Evolutionary conservation across 805 yeast species (phyloP).

Genomic region (Groenewaldozyma salmanticensis): DNA sequence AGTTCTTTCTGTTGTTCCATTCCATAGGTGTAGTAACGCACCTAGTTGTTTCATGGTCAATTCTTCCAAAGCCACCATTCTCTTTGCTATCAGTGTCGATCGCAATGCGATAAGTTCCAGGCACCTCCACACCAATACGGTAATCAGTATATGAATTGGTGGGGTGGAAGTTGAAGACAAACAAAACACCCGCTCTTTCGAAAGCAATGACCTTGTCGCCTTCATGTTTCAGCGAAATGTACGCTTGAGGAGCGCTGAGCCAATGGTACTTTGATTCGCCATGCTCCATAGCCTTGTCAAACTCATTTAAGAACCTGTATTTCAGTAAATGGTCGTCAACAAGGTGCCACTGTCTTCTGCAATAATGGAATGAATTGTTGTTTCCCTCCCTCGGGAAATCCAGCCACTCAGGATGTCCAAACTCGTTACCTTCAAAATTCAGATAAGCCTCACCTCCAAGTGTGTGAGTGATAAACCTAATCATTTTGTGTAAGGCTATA

Average conservation of each 20-base stretch:
- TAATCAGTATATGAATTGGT: constrained; percentile 74
- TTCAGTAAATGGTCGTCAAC: constrained; percentile 71
- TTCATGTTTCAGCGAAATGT: constrained; percentile 80
- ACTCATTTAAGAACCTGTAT: constrained; percentile 66
- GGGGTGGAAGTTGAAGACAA: constrained; percentile 87
- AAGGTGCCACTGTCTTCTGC: constrained; percentile 88
- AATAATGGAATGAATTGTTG: constrained; percentile 81
- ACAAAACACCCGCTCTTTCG: constrained; percentile 78
- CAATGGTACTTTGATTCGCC: constrained; percentile 64
- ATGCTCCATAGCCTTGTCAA: constrained; percentile 78
- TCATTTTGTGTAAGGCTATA: constrained; percentile 80
- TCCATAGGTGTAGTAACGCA: constrained; percentile 62
- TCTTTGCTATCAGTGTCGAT: constrained; percentile 61
- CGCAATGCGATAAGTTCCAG: constrained; percentile 69
- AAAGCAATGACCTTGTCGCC: constrained; percentile 80
- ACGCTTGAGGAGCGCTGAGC: constrained; percentile 66
- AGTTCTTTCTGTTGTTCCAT: constrained; percentile 77
- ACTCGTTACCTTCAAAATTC: constrained; percentile 95
- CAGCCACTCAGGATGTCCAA: constrained; percentile 98
- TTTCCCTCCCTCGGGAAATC: constrained; percentile 94
- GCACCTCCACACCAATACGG: constrained; percentile 74
- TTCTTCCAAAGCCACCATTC: constrained; percentile 76
- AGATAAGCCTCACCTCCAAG: constrained; percentile 97
- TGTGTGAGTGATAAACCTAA: constrained; percentile 74
- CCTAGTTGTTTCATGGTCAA: constrained; percentile 42